Evolutionary conservation across 805 yeast genomes (phyloP), one percentile per base, ranked within the genome.

Genomic region (Kodamaea nitidulidarum): DNA sequence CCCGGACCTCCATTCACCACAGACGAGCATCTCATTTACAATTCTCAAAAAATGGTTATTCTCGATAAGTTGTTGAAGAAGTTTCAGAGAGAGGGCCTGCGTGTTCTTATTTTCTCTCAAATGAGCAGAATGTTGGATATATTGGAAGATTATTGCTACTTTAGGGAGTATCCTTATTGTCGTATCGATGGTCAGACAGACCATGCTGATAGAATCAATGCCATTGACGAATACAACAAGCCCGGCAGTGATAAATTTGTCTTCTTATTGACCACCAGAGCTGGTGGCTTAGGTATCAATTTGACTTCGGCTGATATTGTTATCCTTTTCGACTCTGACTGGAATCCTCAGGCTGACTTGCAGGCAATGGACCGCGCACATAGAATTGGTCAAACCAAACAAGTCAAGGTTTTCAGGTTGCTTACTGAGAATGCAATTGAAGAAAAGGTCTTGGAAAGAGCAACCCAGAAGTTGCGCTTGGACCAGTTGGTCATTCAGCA

Each of bases 341-440:
- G 95, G 95, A 84, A 84, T 49, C 95, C 95, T 1, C 95, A 84
- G 55, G 93, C 91, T 3, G 95, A 84, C 70, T 71, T 84, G 48
- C 95, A 84, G 60, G 91, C 91, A 1, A 84, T 84, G 93, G 95
- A 84, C 56, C 74, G 95, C 66, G 93, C 93, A 0, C 95, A 84
- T 60, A 75, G 95, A 70, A 84, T 84, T 55, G 95, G 95, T 5
- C 95, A 84, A 58, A 84, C 82, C 32, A 84, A 84, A 49, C 95
- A 84, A 57, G 95, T 84, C 20, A 80, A 76, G 52, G 93, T 84
- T 2, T 84, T 78, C 54, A 69, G 95, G 61, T 76, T 84, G 46
- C 76, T 84, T 39, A 83, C 93, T 4, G 90, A 84, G 51, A 81
- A 84, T 56, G 87, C 91, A 11, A 85, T 85, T 42, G 93, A 85